Evolutionary conservation across 148 eudicot species (phyloP).

Genomic region (Suaeda aralocaspica): DNA sequence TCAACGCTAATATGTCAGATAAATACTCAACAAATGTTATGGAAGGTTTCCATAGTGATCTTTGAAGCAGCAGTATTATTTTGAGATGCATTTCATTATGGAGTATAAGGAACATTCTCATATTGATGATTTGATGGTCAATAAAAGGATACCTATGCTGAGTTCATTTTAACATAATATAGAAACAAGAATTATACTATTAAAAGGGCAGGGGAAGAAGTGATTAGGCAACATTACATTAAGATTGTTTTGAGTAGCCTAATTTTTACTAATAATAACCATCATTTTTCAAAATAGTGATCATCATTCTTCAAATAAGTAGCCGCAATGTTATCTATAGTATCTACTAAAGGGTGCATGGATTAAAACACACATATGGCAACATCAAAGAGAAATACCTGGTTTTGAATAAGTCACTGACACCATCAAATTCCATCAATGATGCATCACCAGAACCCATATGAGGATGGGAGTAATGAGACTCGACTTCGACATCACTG

Average conservation of each 20-base stretch:
- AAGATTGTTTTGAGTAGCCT: no score
- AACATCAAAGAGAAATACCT: constrained; percentile 34
- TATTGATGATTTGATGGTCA: background rate
- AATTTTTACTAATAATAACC: no score
- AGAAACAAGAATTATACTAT: background rate
- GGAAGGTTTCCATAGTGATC: background rate
- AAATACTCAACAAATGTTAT: background rate
- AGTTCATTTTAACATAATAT: background rate
- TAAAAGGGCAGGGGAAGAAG: background rate
- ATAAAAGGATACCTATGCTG: background rate
- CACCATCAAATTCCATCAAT: constrained; percentile 32
- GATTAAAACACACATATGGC: background rate
- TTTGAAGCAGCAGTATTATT: background rate
- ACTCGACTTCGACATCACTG: constrained; percentile 52
- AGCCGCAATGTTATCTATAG: no score
- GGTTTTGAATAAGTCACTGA: constrained; percentile 32
- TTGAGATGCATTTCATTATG: background rate
- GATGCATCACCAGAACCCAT: constrained; percentile 34
- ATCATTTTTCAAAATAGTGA: no score
- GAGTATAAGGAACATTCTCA: background rate
- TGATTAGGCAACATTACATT: background rate
- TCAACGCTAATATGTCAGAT: background rate
- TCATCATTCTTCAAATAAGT: no score
- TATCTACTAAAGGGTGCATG: no score
- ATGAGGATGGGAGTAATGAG: no score